A percentile compares a stretch with the other conserved stretches of the same genome.
These are phyloP conservation scores for Shiraia sp. DNA, from an alignment of 2,329 filamentous ascomycete genomes.

Conservation along the genomic window DNA sequence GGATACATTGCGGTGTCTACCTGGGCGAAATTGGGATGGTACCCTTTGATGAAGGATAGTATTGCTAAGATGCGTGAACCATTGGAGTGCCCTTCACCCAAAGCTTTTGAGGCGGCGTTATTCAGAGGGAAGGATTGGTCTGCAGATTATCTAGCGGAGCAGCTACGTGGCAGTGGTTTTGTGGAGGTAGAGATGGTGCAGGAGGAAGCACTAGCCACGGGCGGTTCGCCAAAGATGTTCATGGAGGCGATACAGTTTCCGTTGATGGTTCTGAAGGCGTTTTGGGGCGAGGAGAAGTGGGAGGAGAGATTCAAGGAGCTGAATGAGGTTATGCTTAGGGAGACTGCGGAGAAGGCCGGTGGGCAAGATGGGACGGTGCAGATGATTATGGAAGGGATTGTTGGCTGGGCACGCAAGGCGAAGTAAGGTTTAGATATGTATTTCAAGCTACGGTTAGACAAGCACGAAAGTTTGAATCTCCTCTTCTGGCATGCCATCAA, in stretches of 20 bases:
- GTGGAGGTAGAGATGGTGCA: constrained; percentile 12
- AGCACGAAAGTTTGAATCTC: no score
- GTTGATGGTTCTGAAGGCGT: constrained; percentile 14
- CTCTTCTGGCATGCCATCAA: no score
- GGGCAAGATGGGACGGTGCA: constrained; percentile 13
- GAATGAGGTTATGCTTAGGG: constrained; percentile 10
- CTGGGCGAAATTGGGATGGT: constrained; percentile 25
- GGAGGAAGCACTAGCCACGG: constrained; percentile 6
- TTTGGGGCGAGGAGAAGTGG: constrained; percentile 22
- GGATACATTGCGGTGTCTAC: constrained; percentile 28
- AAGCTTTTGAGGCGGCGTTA: constrained; percentile 10
- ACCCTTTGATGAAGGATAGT: constrained; percentile 7
- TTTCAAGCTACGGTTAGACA: no score
- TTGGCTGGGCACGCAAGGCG: constrained; percentile 20
- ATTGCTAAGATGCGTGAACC: constrained; percentile 6
- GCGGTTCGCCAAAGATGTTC: constrained; percentile 19
- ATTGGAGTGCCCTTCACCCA: constrained; percentile 7
- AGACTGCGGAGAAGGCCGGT: constrained; percentile 10
- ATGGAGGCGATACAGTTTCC: constrained; percentile 22
- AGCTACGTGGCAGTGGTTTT: constrained; percentile 21
- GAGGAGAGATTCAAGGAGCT: constrained; percentile 10
- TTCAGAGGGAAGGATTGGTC: constrained; percentile 16
- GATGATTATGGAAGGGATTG: constrained; percentile 18
- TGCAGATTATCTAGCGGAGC: constrained; percentile 8
- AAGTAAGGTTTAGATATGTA: constrained; percentile 2